phyloP scores from a whole-genome alignment of 1,139 yeast genomes.

The Suhomyces maxii region DNA sequence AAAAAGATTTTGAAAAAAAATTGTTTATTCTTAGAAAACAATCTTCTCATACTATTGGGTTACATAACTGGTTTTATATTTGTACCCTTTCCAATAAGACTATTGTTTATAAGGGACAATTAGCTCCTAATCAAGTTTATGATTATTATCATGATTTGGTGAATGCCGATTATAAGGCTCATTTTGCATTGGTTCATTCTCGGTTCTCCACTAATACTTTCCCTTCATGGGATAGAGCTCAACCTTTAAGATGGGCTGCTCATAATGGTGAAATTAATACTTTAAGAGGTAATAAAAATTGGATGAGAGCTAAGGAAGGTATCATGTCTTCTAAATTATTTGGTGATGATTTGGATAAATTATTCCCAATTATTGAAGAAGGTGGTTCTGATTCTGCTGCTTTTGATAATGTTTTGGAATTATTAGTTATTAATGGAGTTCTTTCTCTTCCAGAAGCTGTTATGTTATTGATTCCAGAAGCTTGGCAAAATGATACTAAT shows the following conservation, averaged over 20 bases:
- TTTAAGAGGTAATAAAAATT: constrained; percentile 93
- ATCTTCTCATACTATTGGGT: constrained; percentile 85
- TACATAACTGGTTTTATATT: constrained; percentile 96
- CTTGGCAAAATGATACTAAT: constrained; percentile 86
- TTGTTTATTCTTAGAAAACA: constrained; percentile 86
- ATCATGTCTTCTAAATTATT: constrained; percentile 85
- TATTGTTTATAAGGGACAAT: constrained; percentile 96
- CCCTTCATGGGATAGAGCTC: constrained; percentile 99
- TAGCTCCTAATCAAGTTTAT: constrained; percentile 95
- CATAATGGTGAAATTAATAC: constrained; percentile 99
- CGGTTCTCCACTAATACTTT: constrained; percentile 97
- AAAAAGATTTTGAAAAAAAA: constrained; percentile 75
- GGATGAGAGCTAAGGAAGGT: constrained; percentile 99
- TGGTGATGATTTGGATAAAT: constrained; percentile 87
- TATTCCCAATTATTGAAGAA: constrained; percentile 95
- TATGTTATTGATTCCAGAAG: constrained; percentile 96
- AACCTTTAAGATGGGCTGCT: constrained; percentile 95
- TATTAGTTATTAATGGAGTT: constrained; percentile 88
- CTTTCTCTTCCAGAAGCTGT: constrained; percentile 94
- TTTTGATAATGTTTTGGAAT: constrained; percentile 90
- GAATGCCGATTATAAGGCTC: constrained; percentile 91
- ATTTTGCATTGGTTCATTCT: constrained; percentile 94
- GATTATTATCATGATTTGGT: constrained; percentile 90
- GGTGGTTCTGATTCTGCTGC: constrained; percentile 99
- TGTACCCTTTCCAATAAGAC: constrained; percentile 88